Evolutionary conservation across 768 basidiomycete genomes (phyloP).

Genomic region (Tylopilus cervinicoccineus): DNA sequence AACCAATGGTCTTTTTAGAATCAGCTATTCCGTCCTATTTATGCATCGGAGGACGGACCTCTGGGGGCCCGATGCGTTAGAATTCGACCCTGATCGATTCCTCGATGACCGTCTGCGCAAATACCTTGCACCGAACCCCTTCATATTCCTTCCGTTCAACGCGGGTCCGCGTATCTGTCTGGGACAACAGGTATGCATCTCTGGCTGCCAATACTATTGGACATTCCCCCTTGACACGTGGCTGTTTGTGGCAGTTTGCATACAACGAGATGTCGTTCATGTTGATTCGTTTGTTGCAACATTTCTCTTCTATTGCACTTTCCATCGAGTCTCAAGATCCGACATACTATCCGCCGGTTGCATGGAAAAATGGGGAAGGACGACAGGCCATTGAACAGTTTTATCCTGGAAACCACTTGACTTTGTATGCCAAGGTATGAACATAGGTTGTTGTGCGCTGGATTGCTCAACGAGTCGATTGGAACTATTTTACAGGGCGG

Average conservation of each 20-base stretch:
- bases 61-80: conserved; percentile 36
- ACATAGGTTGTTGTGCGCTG: background rate
- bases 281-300: conserved; percentile 28
- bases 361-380: conserved; percentile 25
- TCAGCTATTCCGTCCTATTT: conserved; percentile 26
- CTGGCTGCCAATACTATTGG: background rate
- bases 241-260: conserved; percentile 25
- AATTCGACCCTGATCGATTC: conserved; percentile 41
- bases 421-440: conserved; percentile 36
- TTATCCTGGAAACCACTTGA: conserved; percentile 28
- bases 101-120: conserved; percentile 33
- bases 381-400: conserved; percentile 26
- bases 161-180: conserved; percentile 29
- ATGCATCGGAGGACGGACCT: conserved; percentile 37
- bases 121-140: conserved; percentile 38
- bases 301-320: conserved; percentile 22
- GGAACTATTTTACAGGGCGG: conserved; percentile 34
- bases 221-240: background rate
- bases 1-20: conserved; percentile 9
- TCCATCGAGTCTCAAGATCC: conserved; percentile 28
- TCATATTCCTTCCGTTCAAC: conserved; percentile 35
- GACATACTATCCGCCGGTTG: conserved; percentile 21
- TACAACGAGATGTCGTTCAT: conserved; percentile 34
- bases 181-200: conserved; percentile 32
- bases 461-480: background rate